phyloP scores from a whole-genome alignment of 2,329 filamentous ascomycete species.

The Pyrenophora graminea region DNA sequence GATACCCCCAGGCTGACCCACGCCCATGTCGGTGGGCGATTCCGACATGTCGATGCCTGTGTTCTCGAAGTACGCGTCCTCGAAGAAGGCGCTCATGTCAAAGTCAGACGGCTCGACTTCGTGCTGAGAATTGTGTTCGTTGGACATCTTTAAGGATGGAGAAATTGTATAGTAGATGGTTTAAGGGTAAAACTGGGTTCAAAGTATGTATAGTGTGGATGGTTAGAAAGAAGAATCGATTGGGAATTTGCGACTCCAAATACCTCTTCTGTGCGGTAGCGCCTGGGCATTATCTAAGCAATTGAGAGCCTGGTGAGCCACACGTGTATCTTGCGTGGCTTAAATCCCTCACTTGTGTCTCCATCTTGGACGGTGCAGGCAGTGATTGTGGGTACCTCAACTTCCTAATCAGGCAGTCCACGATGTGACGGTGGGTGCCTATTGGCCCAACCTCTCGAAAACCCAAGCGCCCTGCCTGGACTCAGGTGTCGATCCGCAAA shows the following conservation, averaged over 20 bases:
- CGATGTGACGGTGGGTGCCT: background rate
- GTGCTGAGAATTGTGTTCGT: background rate
- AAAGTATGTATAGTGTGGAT: background rate
- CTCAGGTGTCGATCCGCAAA: background rate
- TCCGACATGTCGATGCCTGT: background rate
- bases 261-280: background rate
- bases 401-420: background rate
- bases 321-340: background rate
- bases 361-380: background rate
- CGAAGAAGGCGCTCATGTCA: background rate
- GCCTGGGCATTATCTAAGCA: slow-evolving; percentile 6
- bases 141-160: background rate
- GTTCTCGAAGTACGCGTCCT: background rate
- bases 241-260: background rate
- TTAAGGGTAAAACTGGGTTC: background rate
- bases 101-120: background rate
- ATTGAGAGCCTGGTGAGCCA: background rate
- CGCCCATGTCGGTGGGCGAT: background rate
- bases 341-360: slow-evolving; percentile 1
- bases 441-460: slow-evolving; percentile 5
- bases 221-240: background rate
- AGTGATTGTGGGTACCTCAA: background rate
- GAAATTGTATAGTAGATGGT: background rate
- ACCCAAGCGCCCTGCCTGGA: no score
- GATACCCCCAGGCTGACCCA: background rate